Percentiles rank a stretch among this genome's conserved stretches.
These are phyloP conservation scores for Pelargonium nanum DNA, from an alignment of 345 rosid genomes.

Conservation along the genomic window DNA sequence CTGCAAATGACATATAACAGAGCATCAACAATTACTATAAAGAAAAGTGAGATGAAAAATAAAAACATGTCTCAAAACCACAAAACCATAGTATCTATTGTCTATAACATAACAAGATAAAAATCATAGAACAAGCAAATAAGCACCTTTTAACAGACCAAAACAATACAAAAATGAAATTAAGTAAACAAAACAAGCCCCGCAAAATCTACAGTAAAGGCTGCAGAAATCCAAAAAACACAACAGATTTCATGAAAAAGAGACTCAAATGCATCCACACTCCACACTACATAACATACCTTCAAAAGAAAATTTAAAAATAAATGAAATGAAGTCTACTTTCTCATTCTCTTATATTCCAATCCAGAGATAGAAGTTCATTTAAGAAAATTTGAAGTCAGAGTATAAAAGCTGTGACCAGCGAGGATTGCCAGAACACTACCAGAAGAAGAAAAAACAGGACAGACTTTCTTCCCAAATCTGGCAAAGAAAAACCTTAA, in stretches of 20 bases:
- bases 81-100: background rate
- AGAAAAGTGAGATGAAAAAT: too few species aligned
- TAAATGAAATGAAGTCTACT: background rate
- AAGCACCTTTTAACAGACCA: background rate
- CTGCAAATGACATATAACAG: conserved; percentile 9
- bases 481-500: conserved; percentile 4
- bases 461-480: conserved; percentile 12
- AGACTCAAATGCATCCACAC: too few species aligned
- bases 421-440: conserved; percentile 6
- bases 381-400: background rate
- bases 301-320: background rate
- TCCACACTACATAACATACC: background rate
- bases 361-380: background rate
- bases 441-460: conserved; percentile 3
- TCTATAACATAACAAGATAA: background rate
- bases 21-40: background rate
- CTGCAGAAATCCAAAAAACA: too few species aligned
- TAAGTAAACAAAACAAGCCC: too few species aligned
- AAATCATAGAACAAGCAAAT: too few species aligned
- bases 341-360: background rate
- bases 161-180: too few species aligned
- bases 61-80: too few species aligned
- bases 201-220: too few species aligned
- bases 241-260: too few species aligned
- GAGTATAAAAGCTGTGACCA: background rate